Conservation (phyloP, 2,329 filamentous ascomycete species). For the Periconia sp. region DNA sequence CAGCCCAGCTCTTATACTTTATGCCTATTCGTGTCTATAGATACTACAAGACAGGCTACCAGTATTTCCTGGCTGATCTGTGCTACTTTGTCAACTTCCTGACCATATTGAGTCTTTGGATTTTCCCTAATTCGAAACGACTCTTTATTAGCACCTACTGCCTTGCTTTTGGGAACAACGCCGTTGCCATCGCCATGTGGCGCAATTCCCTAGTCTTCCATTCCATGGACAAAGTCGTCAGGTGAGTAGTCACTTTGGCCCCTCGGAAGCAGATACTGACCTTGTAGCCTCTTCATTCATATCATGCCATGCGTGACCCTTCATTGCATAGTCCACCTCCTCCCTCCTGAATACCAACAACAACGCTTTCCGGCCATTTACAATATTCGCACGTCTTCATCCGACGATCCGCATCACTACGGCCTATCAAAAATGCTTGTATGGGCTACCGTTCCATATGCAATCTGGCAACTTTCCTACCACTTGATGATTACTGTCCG, state of each 20-base stretch:
- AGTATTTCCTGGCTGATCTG: slow-evolving; percentile 92
- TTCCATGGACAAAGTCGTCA: slow-evolving; percentile 96
- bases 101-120: slow-evolving; percentile 81
- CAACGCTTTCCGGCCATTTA: slow-evolving; percentile 83
- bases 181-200: slow-evolving; percentile 98
- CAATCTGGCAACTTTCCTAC: slow-evolving; percentile 89
- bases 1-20: slow-evolving; percentile 84
- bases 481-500: slow-evolving; percentile 96
- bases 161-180: slow-evolving; percentile 94
- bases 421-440: slow-evolving; percentile 82
- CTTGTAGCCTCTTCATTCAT: slow-evolving; percentile 85
- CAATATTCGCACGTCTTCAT: slow-evolving; percentile 72
- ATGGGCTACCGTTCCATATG: slow-evolving; percentile 93
- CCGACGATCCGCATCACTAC: slow-evolving; percentile 81
- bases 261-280: slow-evolving; percentile 14
- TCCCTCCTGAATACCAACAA: slow-evolving; percentile 68
- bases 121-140: slow-evolving; percentile 87
- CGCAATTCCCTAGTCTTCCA: slow-evolving; percentile 98
- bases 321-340: slow-evolving; percentile 88
- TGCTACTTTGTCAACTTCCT: slow-evolving; percentile 98
- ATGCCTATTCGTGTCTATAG: slow-evolving; percentile 95
- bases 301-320: slow-evolving; percentile 97
- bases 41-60: slow-evolving; percentile 86
- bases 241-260: slow-evolving; percentile 51
- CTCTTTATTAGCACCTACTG: slow-evolving; percentile 93